Base-by-base conservation (phyloP, 2,329 filamentous ascomycete genomes). In the Talaromyces amestolkiae region DNA sequence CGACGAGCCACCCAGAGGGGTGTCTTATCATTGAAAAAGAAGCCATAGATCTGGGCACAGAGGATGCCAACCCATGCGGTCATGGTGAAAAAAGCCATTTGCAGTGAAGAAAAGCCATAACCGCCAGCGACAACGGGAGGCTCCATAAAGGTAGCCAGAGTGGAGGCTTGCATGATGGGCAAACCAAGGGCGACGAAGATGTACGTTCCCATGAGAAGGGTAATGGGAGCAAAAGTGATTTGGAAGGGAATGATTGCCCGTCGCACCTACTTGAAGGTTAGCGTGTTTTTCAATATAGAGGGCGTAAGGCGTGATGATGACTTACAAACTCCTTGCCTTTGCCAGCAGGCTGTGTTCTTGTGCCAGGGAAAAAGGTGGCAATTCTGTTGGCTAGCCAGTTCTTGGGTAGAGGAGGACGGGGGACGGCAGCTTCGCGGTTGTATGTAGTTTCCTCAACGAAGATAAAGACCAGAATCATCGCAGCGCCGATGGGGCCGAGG, bases 151-250 rank as follows among this genome's bases (percentile, higher is more conserved):
- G 67, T 53, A 2, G 68, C 43, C 22, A 69, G 54, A 41, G 72
- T 60, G 39, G 68, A 68, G 45, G 70, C 71, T 11, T 71, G 58
- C 39, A 68, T 69, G 51, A 72, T 68, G 31, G 67, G 70, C 51
- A 69, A 69, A n/a, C 72, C 72, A 41, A 76, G 72, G 58, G 67
- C 66, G 27, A 76, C 68, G 17, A 70, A 59, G 47, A 71, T 68
- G 66, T 74, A 79, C 1, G 71, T 64, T n/a, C 74, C 76, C 3
- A 74, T 67, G 19, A 77, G 68, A 8, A 77, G 63, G 3, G 74
- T 72, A 8, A 75, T 71, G 1, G 76, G 76, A 35, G 70, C 70
- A 13, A 70, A 41, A 3, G 47, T 65, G 35, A 70, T 71, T 22
- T 68, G 56, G 43, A 72, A 63, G 11, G 63, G 49, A 24, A 65